These are phyloP conservation scores for Ceratobasidium sp. DNA, from an alignment of 1,284 basidiomycete genomes.

Conservation along the genomic window DNA sequence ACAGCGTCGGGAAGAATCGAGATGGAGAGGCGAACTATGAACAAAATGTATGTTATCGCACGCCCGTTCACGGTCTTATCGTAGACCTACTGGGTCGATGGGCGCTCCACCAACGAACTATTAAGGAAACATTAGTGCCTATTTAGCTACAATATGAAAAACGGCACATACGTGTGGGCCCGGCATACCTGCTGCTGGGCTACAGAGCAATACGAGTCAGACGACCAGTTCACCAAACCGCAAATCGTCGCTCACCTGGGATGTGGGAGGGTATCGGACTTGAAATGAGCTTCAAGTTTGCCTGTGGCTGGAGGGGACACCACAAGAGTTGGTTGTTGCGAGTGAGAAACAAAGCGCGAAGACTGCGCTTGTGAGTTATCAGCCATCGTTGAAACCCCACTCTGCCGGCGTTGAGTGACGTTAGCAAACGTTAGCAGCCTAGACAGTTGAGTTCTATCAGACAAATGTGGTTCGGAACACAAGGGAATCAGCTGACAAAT, in stretches of 20 bases:
- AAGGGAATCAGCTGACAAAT: conserved; percentile 14
- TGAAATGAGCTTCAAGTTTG: background rate
- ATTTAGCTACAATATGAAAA: background rate
- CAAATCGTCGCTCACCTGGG: conserved; percentile 3
- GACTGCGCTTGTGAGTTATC: conserved; percentile 6
- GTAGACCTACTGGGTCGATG: conserved; percentile 29
- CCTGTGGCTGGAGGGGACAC: conserved; percentile 1
- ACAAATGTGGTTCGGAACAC: conserved; percentile 21
- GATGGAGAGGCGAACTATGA: conserved; percentile 39
- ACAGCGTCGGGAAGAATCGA: conserved; percentile 40
- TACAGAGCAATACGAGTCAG: background rate
- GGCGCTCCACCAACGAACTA: conserved; percentile 29
- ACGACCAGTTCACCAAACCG: background rate
- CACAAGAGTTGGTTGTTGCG: conserved; percentile 26
- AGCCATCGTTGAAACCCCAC: conserved; percentile 1
- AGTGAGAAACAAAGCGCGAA: background rate
- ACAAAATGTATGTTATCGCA: background rate
- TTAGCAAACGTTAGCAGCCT: conserved; percentile 18
- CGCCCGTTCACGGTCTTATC: background rate
- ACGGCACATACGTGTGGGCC: conserved; percentile 12
- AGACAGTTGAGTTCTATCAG: conserved; percentile 25
- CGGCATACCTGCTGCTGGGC: conserved; percentile 4
- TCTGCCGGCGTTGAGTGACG: conserved; percentile 23
- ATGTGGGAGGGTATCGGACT: conserved; percentile 5
- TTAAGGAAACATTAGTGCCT: background rate